phyloP scores from a whole-genome alignment of 768 basidiomycete genomes.

The Tricholoma sp. region DNA sequence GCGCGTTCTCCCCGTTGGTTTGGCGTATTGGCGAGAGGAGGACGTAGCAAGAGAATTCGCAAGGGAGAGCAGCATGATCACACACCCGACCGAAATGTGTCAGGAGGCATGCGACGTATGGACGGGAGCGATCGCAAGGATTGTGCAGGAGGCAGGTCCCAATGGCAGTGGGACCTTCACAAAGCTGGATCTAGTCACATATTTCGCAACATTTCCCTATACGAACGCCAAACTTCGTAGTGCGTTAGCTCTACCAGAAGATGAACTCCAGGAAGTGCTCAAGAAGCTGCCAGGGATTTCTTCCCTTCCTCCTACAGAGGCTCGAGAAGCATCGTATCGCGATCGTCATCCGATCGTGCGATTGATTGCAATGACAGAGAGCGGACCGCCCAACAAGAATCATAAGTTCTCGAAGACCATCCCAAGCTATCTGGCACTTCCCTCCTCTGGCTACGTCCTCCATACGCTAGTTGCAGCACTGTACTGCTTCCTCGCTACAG shows the following conservation, averaged over 20 bases:
- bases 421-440: conserved; percentile 24
- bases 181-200: conserved; percentile 34
- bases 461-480: conserved; percentile 37
- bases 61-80: conserved; percentile 34
- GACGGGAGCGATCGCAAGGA: conserved; percentile 28
- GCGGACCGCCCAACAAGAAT: not conserved
- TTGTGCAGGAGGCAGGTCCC: conserved; percentile 24
- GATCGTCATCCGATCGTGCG: conserved; percentile 34
- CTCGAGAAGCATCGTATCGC: conserved; percentile 29
- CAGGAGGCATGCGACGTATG: conserved; percentile 38
- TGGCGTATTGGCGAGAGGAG: conserved; percentile 37
- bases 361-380: conserved; percentile 24
- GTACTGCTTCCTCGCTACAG: conserved; percentile 40
- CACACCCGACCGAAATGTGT: conserved; percentile 38
- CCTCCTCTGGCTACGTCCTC: conserved; percentile 36
- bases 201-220: conserved; percentile 35
- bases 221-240: conserved; percentile 23
- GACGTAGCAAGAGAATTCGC: conserved; percentile 25
- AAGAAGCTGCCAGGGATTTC: conserved; percentile 14
- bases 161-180: conserved; percentile 18
- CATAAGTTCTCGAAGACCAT: conserved; percentile 21
- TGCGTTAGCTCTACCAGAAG: conserved; percentile 24
- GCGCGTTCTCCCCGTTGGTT: conserved; percentile 39
- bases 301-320: conserved; percentile 8
- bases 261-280: not conserved